Base-by-base conservation (phyloP, 1,284 basidiomycete genomes). In the Polyporus tsugae region DNA sequence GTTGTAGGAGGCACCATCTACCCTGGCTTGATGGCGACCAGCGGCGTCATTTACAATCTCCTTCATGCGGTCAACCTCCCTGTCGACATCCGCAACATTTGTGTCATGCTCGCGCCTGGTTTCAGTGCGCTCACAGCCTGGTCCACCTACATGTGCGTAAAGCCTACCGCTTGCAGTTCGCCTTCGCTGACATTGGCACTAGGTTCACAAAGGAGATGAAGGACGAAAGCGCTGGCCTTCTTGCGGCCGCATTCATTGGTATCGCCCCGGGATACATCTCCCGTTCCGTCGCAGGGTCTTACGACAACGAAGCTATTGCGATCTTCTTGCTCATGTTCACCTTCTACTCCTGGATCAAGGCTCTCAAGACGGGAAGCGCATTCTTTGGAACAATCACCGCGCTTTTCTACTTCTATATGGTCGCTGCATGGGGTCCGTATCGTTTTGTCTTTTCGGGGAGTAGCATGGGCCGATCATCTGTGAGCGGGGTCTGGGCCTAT, bases 261-360 rank as follows among this genome's bases (percentile, higher is more conserved):
- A 99, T 99, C 72, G 95, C 94, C 2, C 98, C 98, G 0, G 95
- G 95, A 17, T 99, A 99, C 83, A 99, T 99, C 79, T 99, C 97
- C 6, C 95, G 98, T 78, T 98, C 96, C 0, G 98, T 99, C 64
- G 98, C 98, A 4, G 98, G 98, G 55, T 99, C 97, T 17, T 99
- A 99, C 83, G 98, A 99, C 84, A 99, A 99, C 79, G 98, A 99
- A 84, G 98, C 98, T 53, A 99, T 99, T 76, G 98, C 98, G 74
- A 99, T 99, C 82, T 99, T 99, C 86, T 88, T 99, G 72, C 94
- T 99, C 79, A 99, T 99, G 97, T 95, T 96, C 82, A 99, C 97
- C 9, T 99, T 99, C 83, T 99, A 90, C 84, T 88, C 89, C 70
- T 99, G 98, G 98, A 97, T 99, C 81, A 96, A 95, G 78, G 97